phyloP scores from a whole-genome alignment of 192 early-diverging fungal species.

The Rhizophagus prolifer region DNA sequence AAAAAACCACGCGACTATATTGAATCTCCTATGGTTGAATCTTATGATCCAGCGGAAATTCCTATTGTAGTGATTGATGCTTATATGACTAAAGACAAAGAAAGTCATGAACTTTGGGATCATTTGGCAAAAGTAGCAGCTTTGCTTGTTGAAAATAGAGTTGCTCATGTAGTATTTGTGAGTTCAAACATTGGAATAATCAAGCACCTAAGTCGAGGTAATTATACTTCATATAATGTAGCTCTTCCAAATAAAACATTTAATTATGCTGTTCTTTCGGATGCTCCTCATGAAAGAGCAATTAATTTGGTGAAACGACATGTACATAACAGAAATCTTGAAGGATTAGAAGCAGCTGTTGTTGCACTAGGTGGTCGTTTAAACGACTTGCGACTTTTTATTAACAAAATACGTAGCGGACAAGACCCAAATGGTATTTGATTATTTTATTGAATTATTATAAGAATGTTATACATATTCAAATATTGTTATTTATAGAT shows the following conservation, averaged over 20 bases:
- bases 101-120: slow-evolving; percentile 65
- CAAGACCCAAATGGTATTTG: slow-evolving; percentile 53
- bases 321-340: slow-evolving; percentile 40
- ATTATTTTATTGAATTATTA: not conserved
- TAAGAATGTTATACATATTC: not conserved
- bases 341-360: slow-evolving; percentile 51
- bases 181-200: slow-evolving; percentile 66
- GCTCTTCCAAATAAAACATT: slow-evolving; percentile 71
- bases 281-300: slow-evolving; percentile 66
- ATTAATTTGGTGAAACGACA: slow-evolving; percentile 58
- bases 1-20: not conserved
- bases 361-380: slow-evolving; percentile 83
- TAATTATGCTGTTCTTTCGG: slow-evolving; percentile 64
- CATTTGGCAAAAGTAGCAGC: slow-evolving; percentile 83
- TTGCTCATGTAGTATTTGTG: slow-evolving; percentile 91
- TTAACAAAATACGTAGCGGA: slow-evolving; percentile 85
- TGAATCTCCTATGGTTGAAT: not conserved
- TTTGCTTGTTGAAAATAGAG: slow-evolving; percentile 72
- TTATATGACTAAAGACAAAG: slow-evolving; percentile 74
- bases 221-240: slow-evolving; percentile 19
- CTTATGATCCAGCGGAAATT: slow-evolving; percentile 53
- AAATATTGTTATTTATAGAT: slow-evolving; percentile 39
- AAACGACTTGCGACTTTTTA: slow-evolving; percentile 85
- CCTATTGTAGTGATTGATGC: slow-evolving; percentile 91
- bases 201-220: slow-evolving; percentile 74